These are phyloP conservation scores for Austroboletus novae-zelandiae DNA, from an alignment of 1,284 basidiomycete species.

Conservation along the genomic window DNA sequence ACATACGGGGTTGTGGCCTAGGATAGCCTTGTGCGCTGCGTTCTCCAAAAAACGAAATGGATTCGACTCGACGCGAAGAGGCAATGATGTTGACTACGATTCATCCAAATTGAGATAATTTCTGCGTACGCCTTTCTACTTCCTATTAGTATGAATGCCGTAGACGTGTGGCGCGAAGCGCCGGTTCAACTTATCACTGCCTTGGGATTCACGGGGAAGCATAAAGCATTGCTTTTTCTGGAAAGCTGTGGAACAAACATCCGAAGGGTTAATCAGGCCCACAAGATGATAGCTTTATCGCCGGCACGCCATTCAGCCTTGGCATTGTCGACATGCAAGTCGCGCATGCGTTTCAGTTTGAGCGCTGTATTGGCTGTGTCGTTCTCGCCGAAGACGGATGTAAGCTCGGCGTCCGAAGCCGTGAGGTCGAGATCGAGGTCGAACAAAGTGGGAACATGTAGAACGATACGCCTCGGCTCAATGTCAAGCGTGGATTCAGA, in stretches of 20 bases:
- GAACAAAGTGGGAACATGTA: conserved; percentile 47
- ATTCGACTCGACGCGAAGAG: not conserved
- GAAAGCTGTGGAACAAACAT: not conserved
- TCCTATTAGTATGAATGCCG: not conserved
- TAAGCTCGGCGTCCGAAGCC: conserved; percentile 50
- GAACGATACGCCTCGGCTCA: conserved; percentile 52
- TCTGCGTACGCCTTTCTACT: conserved; percentile 1
- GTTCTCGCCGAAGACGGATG: conserved; percentile 19
- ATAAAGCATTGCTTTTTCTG: not conserved
- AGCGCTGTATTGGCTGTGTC: conserved; percentile 32
- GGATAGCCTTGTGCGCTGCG: not conserved
- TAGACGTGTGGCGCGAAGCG: not conserved
- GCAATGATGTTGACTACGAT: conserved; percentile 10
- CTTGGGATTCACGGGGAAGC: not conserved
- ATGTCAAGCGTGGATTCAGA: conserved; percentile 54
- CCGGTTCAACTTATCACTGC: conserved; percentile 6
- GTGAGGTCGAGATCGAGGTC: conserved; percentile 55
- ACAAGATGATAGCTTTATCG: conserved; percentile 45
- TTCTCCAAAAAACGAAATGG: conserved; percentile 2
- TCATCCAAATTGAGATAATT: not conserved
- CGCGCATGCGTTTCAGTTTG: conserved; percentile 51
- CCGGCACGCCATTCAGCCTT: conserved; percentile 62
- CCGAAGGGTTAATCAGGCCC: conserved; percentile 28
- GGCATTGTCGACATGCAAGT: conserved; percentile 58
- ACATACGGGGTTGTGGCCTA: not conserved